phyloP scores from a whole-genome alignment of 2,329 filamentous ascomycete genomes.

The Cadophora gregata region DNA sequence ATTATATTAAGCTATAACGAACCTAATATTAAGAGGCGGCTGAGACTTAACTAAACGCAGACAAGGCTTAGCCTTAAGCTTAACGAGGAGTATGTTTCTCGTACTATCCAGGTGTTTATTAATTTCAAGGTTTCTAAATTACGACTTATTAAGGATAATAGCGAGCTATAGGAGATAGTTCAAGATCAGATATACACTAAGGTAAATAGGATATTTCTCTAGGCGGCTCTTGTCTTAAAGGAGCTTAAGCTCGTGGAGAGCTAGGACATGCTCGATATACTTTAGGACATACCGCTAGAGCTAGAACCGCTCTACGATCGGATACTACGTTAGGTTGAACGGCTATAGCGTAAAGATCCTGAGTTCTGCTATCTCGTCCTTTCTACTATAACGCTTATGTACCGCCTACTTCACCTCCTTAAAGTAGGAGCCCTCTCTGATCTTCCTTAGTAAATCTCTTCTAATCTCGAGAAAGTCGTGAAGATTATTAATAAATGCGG shows the following conservation, averaged over 20 bases:
- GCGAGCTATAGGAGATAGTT: background rate
- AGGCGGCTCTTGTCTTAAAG: no score
- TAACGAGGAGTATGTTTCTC: no score
- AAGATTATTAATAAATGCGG: no score
- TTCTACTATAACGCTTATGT: constrained; percentile 2
- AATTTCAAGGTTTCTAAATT: background rate
- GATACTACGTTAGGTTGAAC: no score
- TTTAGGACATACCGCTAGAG: background rate
- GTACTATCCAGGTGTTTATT: no score
- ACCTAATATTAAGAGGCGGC: background rate
- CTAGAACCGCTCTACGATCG: no score
- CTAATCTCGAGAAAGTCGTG: no score
- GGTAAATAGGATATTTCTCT: no score
- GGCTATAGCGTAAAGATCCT: no score
- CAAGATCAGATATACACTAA: no score
- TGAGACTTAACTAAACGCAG: background rate
- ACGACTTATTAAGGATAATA: constrained; percentile 1
- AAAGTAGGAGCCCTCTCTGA: background rate
- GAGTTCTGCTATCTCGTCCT: background rate
- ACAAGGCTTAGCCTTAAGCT: constrained; percentile 2
- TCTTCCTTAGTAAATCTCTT: no score
- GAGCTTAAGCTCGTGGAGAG: no score
- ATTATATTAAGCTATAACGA: constrained; percentile 39
- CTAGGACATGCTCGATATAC: background rate
- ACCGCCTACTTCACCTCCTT: constrained; percentile 12